Evolutionary conservation across 2,329 filamentous ascomycete genomes (phyloP).

Genomic region (Arthrobotrys megalospora): DNA sequence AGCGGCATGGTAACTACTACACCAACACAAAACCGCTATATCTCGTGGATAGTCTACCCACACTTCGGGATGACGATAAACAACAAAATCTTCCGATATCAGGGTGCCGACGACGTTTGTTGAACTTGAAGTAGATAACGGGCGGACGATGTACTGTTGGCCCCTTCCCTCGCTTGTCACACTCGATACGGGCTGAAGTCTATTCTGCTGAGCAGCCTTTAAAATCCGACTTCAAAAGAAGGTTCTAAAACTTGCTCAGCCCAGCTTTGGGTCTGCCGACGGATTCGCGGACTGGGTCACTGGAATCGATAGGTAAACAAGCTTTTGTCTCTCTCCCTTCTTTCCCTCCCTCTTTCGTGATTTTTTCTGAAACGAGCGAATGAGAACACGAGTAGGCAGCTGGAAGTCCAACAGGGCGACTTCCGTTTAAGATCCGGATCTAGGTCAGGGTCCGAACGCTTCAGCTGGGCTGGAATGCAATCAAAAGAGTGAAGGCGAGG

Average conservation of each 20-base stretch:
- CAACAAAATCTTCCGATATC: conserved; percentile 15
- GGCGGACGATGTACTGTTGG: background rate
- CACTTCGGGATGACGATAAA: conserved; percentile 5
- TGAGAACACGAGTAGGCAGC: conserved; percentile 19
- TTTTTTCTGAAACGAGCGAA: conserved; percentile 50
- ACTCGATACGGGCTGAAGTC: conserved; percentile 18
- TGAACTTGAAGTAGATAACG: conserved; percentile 1
- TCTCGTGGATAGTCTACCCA: conserved; percentile 1
- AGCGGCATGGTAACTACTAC: conserved; percentile 49
- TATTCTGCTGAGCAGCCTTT: conserved; percentile 5
- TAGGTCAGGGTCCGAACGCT: conserved; percentile 34
- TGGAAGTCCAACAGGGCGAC: conserved; percentile 19
- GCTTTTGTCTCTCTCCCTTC: conserved; percentile 18
- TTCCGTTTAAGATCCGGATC: conserved; percentile 32
- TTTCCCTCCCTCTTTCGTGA: conserved; percentile 1
- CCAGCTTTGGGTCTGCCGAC: conserved; percentile 10
- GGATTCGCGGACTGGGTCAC: conserved; percentile 21
- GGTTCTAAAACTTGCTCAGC: conserved; percentile 58
- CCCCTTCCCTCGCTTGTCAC: conserved; percentile 1
- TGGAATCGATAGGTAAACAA: conserved; percentile 43
- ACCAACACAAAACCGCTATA: conserved; percentile 37
- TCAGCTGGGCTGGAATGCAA: conserved; percentile 33
- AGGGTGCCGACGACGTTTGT: conserved; percentile 9
- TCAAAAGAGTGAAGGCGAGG: conserved; percentile 21
- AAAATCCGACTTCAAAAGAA: conserved; percentile 34